Evolutionary conservation across 768 basidiomycete species (phyloP).

Genomic region (Leccinellum albellum): DNA sequence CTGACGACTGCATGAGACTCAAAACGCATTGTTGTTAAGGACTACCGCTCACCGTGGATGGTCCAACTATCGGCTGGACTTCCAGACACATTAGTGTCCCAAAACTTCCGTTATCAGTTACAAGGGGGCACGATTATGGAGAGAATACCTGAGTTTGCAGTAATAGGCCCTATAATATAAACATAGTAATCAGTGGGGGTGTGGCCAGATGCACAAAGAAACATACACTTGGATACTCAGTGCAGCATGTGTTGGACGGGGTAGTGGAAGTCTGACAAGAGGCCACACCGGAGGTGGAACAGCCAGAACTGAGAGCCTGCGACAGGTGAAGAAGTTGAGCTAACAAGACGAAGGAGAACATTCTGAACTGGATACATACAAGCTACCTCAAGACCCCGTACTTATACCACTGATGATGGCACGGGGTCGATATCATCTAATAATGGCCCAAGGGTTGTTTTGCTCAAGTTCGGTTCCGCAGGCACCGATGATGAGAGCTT

Average conservation of each 20-base stretch:
- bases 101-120: conserved; percentile 48
- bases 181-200: not conserved
- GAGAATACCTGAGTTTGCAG: conserved; percentile 49
- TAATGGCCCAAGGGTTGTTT: not conserved
- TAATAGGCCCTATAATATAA: conserved; percentile 49
- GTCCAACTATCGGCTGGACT: conserved; percentile 72
- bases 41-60: conserved; percentile 55
- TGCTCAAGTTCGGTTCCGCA: not conserved
- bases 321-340: conserved; percentile 20
- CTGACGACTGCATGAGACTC: conserved; percentile 28
- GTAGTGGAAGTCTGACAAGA: conserved; percentile 51
- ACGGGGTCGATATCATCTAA: not conserved
- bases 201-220: not conserved
- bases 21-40: not conserved
- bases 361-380: not conserved
- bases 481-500: not conserved
- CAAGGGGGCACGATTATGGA: not conserved
- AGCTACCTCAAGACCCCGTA: not conserved
- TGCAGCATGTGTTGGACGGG: conserved; percentile 53
- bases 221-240: conserved; percentile 61
- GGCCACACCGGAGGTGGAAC: conserved; percentile 42
- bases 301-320: conserved; percentile 43
- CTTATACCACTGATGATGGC: conserved; percentile 18
- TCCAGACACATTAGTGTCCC: conserved; percentile 62
- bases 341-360: conserved; percentile 19